Base-by-base conservation (phyloP, 805 yeast genomes). In the Starmerella apis region DNA sequence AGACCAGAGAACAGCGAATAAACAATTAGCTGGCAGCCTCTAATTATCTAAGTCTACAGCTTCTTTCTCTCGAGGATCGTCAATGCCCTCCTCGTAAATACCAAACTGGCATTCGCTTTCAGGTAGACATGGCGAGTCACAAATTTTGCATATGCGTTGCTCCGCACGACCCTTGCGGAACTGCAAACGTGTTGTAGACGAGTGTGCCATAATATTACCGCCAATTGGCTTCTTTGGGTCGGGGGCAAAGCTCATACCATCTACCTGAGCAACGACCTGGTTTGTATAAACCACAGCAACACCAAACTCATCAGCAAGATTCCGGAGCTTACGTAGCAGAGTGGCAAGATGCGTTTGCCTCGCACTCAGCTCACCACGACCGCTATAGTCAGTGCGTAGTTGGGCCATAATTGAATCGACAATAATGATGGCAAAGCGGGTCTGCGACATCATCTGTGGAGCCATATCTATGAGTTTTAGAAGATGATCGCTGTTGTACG, bases 181-280 rank as follows among this genome's bases (percentile, higher is more conserved):
- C 49, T 84, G 83, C 52, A 92, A 74, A 61, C 98, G 77, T 2
- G 98, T 92, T 5, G 97, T 90, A 2, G 96, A 87, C 18, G 95
- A 81, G 66, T 92, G 98, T 0, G 97, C 98, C 65, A 92, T 82
- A 59, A 92, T 92, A 63, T 92, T 90, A 60, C 98, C 98, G 54
- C 98, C 98, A 58, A 92, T 90, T 16, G 98, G 98, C 66, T 92
- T 92, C 66, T 92, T 92, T 14, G 97, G 96, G 66, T 92, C 98
- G 1, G 96, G 95, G 59, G 88, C 87, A 65, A 80, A 88, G 71
- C 79, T 70, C 37, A 79, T 79, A 61, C 94, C 94, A 63, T 92
- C 98, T 18, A 92, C 98, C 67, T 88, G 96, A 3, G 97, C 96
- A 6, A 86, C 96, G 20, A 92, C 98, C 67, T 92, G 98, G 68